Base-by-base conservation (phyloP, 2,329 filamentous ascomycete genomes). In the Daldinia eschscholtzii region DNA sequence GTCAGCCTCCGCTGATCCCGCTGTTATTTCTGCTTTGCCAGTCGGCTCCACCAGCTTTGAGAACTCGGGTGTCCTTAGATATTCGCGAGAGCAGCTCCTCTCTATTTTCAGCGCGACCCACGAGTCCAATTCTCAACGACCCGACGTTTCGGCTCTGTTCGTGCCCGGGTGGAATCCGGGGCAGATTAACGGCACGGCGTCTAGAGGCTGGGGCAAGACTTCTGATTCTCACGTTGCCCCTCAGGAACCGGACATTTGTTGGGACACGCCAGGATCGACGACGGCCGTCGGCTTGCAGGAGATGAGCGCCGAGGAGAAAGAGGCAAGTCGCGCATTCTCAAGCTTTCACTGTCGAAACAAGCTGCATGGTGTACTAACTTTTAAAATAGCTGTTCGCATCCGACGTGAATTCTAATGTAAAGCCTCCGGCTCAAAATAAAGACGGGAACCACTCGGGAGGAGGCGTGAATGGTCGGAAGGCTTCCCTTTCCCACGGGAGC, bases 351-450 rank as follows among this genome's bases (percentile, higher is more conserved):
- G 26, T 55, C 35, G 6, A 46, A 9, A 41, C 28, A 37, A 37
- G 28, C 28, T 9, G n/a, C 18, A 23, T 53, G 15, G 71, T 75
- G 73, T 72, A 67, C 72, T 78, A 70, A 79, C 67, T 18, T 67
- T 72, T 63, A 10, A 73, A 76, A 57, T 62, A 97, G 92, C 84
- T 92, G 70, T 98, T 98, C 80, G 82, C 89, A 57, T 88, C 88
- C 57, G 96, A 97, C 71, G 94, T 99, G 78, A 99, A 98, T 80
- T 98, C 96, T 39, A 92, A 94, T 37, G 84, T 98, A 73, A 98
- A 98, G 81, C 92, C 93, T 7, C 92, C 93, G 20, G 88, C 89
- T 35, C 91, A 93, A 76, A 95, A 93, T 67, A 89, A 91, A 74
- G 86, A 88, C 46, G 83, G 89, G 82, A 80, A 85, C 80, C 67